These are phyloP conservation scores for Trichophyton simii DNA, from an alignment of 2,329 filamentous ascomycete genomes.

Conservation along the genomic window DNA sequence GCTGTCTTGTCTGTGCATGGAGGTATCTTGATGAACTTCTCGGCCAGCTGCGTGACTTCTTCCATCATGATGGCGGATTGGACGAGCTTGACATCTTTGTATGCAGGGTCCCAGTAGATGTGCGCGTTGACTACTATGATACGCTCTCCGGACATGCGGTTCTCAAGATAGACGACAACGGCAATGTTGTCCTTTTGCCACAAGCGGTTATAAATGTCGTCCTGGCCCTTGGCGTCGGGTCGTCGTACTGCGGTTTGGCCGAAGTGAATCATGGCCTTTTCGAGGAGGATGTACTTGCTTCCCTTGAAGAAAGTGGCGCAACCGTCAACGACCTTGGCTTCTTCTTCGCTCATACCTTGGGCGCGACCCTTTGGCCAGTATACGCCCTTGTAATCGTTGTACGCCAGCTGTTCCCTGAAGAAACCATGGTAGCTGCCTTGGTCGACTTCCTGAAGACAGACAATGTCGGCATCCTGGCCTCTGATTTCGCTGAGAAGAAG, in stretches of 20 bases:
- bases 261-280: constrained; percentile 91
- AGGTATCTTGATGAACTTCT: constrained; percentile 69
- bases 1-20: constrained; percentile 65
- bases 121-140: constrained; percentile 90
- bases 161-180: constrained; percentile 84
- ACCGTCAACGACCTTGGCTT: constrained; percentile 81
- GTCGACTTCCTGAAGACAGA: constrained; percentile 89
- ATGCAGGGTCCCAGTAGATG: constrained; percentile 83
- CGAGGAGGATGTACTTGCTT: constrained; percentile 83
- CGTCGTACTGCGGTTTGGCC: constrained; percentile 83
- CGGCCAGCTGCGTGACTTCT: constrained; percentile 70
- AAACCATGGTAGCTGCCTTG: constrained; percentile 84
- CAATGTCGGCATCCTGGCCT: constrained; percentile 69
- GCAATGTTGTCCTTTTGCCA: constrained; percentile 98
- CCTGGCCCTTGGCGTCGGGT: constrained; percentile 91
- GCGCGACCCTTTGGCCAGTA: constrained; percentile 85
- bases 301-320: constrained; percentile 95
- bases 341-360: constrained; percentile 81
- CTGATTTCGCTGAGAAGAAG: constrained; percentile 74
- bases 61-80: constrained; percentile 95
- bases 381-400: constrained; percentile 83
- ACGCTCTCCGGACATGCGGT: constrained; percentile 74
- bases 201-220: constrained; percentile 95
- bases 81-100: constrained; percentile 89
- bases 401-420: constrained; percentile 74